Percentiles rank a stretch among this genome's conserved stretches.
Conservation (phyloP, 1,139 yeast genomes). For the Lodderomyces elongisporus region DNA sequence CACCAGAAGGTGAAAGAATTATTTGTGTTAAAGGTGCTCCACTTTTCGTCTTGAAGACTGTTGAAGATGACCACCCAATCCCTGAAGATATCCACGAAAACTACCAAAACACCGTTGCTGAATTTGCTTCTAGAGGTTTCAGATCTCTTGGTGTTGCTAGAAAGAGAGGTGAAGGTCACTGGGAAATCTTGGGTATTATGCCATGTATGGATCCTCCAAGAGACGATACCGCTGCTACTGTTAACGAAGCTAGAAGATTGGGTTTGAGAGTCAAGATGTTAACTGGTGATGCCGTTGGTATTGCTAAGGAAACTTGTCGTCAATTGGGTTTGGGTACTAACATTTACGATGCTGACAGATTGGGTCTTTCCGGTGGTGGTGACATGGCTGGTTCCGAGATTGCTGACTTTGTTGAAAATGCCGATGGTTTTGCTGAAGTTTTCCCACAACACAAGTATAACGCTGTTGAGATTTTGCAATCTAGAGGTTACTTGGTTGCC, state of each 20-base stretch:
- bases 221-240: slow-evolving; percentile 96
- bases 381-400: slow-evolving; percentile 95
- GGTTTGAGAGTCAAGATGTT: slow-evolving; percentile 97
- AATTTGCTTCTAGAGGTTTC: slow-evolving; percentile 98
- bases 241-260: slow-evolving; percentile 84
- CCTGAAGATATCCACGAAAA: slow-evolving; percentile 93
- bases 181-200: slow-evolving; percentile 97
- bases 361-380: slow-evolving; percentile 95
- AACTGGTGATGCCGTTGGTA: slow-evolving; percentile 99
- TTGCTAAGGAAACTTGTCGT: slow-evolving; percentile 98
- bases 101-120: slow-evolving; percentile 96
- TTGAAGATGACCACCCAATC: slow-evolving; percentile 93
- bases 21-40: slow-evolving; percentile 99
- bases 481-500: slow-evolving; percentile 93
- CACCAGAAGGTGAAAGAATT: slow-evolving; percentile 95
- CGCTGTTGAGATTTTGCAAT: slow-evolving; percentile 84
- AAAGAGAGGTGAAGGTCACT: slow-evolving; percentile 98
- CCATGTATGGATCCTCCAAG: slow-evolving; percentile 99
- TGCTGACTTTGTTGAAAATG: slow-evolving; percentile 93
- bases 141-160: slow-evolving; percentile 98
- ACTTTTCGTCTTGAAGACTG: slow-evolving; percentile 89
- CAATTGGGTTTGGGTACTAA: slow-evolving; percentile 95
- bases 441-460: slow-evolving; percentile 96
- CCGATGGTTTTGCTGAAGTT: slow-evolving; percentile 96
- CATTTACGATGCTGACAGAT: slow-evolving; percentile 96